Evolutionary conservation across 768 basidiomycete genomes (phyloP), one percentile per base, ranked within the genome.

Genomic region (Cubamyces sp.): DNA sequence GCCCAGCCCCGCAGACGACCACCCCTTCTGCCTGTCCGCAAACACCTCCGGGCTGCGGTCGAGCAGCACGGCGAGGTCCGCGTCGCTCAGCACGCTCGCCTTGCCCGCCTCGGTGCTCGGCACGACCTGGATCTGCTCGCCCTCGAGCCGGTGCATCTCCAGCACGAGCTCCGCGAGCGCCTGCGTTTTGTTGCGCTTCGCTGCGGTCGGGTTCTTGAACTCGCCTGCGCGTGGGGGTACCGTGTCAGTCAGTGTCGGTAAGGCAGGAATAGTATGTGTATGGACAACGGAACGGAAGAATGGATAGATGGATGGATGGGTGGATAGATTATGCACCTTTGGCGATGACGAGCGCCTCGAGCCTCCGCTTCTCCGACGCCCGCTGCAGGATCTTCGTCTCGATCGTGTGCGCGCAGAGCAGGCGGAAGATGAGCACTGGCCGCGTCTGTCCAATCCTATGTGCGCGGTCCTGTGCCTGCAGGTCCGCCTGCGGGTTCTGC

Each of bases 371-470:
- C 78, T 92, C 91, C 8, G 82, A 82, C 6, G 92, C 92, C n/a
- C 87, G 83, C 69, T 93, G 84, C 82, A 98, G 87, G 68, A 98
- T 94, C 74, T 88, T 90, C 42, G 88, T 90, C 78, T 99, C 96
- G 67, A 99, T 82, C 2, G 94, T 97, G 74, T 95, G 90, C 5
- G 85, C 88, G 21, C 87, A 90, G 40, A 96, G 86, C 3, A 98
- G 80, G 41, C 96, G 82, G 77, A 93, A 96, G 60, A 97, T 87
- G 46, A 97, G 80, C 54, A 97, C 94, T 0, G 94, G 94, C 66
- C 80, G 87, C 28, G 86, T 97, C 76, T 98, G 96, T 1, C 96
- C 96, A 50, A 99, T 98, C 12, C 97, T 86, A 74, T 99, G 96
- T 0, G 95, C 95, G 39, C 96, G 84, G 68, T 97, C 96, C 72